Percentiles rank a stretch among this genome's conserved stretches.
Conservation (phyloP, 768 basidiomycete species). For the Tylopilus intermedius region DNA sequence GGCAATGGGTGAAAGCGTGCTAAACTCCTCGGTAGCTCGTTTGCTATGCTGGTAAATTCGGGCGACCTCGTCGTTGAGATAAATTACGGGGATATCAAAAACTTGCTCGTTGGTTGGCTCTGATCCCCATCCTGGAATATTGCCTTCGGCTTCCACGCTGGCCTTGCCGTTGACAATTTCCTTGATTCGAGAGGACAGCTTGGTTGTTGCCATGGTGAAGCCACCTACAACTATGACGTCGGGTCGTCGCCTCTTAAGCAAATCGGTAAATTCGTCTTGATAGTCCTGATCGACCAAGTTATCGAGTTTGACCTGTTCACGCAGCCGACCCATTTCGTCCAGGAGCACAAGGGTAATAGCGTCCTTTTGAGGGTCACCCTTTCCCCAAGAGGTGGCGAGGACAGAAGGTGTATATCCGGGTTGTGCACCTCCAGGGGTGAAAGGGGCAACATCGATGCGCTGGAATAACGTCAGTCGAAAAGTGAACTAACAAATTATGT, state of each 20-base stretch:
- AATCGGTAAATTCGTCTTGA: constrained; percentile 69
- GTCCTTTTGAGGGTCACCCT: constrained; percentile 91
- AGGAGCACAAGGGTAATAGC: constrained; percentile 80
- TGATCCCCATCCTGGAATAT: constrained; percentile 23
- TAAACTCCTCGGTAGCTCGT: constrained; percentile 81
- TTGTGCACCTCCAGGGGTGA: constrained; percentile 53
- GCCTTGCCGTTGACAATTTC: constrained; percentile 40
- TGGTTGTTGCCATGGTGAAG: constrained; percentile 76
- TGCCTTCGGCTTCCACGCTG: constrained; percentile 18
- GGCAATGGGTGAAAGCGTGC: constrained; percentile 65
- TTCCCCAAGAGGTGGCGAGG: constrained; percentile 89
- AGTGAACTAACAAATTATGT: constrained; percentile 17
- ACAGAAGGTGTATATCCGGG: constrained; percentile 72
- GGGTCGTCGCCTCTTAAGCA: constrained; percentile 79
- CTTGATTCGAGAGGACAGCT: constrained; percentile 61
- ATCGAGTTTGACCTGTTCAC: constrained; percentile 87
- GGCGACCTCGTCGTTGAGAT: constrained; percentile 86
- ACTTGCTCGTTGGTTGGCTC: constrained; percentile 36
- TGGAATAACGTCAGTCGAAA: constrained; percentile 30
- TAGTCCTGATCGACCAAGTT: constrained; percentile 71
- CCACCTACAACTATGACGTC: constrained; percentile 89
- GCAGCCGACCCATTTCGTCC: constrained; percentile 83
- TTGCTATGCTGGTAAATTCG: constrained; percentile 89
- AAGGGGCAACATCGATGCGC: constrained; percentile 84
- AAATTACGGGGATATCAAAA: constrained; percentile 70